These are phyloP conservation scores for Sophora flavescens DNA, from an alignment of 306 rosid genomes.

Conservation along the genomic window DNA sequence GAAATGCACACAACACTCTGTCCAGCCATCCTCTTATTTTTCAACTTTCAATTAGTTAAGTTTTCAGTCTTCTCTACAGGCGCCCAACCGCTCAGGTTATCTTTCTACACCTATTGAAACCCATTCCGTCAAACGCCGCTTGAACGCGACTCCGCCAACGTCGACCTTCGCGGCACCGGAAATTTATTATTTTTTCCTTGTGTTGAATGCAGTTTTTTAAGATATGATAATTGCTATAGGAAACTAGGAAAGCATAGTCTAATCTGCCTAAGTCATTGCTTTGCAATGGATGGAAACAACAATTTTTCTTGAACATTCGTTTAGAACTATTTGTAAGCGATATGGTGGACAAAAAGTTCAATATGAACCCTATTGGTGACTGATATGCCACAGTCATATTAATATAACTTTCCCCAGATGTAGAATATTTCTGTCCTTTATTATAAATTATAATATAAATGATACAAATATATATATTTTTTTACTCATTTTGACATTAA, in stretches of 20 bases:
- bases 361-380: slow-evolving; percentile 13
- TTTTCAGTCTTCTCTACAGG: no score
- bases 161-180: no score
- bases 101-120: no score
- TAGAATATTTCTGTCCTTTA: not conserved
- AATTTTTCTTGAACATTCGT: not conserved
- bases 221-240: not conserved
- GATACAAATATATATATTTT: not conserved
- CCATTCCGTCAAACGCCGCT: no score
- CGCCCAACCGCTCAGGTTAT: no score
- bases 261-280: slow-evolving; percentile 19
- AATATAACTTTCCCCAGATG: not conserved
- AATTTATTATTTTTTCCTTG: slow-evolving; percentile 15
- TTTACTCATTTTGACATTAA: not conserved
- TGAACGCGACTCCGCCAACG: no score
- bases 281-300: not conserved
- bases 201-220: slow-evolving; percentile 27
- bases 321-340: not conserved
- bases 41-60: no score
- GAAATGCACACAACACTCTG: no score
- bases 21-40: no score
- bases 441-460: not conserved
- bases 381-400: not conserved
- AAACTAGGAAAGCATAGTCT: slow-evolving; percentile 12
- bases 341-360: not conserved